Conservation (phyloP, 2,329 filamentous ascomycete genomes). For the Lachnellula subtilissima region DNA sequence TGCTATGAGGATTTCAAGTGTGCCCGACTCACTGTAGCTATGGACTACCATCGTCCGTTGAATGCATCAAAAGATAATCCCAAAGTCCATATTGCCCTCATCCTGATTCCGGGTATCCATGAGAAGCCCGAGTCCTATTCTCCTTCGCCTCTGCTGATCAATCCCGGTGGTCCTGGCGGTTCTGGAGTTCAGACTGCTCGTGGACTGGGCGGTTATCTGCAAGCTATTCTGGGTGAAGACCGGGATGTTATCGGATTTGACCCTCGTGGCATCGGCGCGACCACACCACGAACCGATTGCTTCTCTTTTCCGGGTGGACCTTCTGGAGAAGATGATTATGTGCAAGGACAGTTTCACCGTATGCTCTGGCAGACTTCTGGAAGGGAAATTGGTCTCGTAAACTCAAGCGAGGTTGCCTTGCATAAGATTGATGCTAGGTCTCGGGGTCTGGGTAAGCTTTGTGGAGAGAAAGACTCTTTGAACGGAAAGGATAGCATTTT, state of each 20-base stretch:
- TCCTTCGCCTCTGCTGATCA: constrained; percentile 39
- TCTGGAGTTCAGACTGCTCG: constrained; percentile 34
- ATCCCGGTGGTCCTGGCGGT: constrained; percentile 45
- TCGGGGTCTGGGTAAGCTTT: constrained; percentile 39
- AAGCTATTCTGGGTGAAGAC: constrained; percentile 35
- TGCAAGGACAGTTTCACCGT: constrained; percentile 34
- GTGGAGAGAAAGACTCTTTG: constrained; percentile 31
- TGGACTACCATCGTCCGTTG: constrained; percentile 42
- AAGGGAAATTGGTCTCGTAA: constrained; percentile 36
- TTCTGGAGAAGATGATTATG: constrained; percentile 35
- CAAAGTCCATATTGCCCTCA: constrained; percentile 27
- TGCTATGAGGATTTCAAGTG: constrained; percentile 38
- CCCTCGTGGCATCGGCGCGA: constrained; percentile 46
- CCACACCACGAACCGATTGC: constrained; percentile 47
- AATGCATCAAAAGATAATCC: constrained; percentile 28
- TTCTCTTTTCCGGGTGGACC: constrained; percentile 35
- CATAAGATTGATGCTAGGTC: constrained; percentile 42
- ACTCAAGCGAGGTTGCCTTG: constrained; percentile 43
- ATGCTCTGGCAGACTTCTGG: constrained; percentile 13
- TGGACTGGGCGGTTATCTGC: constrained; percentile 29
- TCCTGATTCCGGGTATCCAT: constrained; percentile 22
- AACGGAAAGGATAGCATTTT: constrained; percentile 28
- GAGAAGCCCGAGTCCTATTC: constrained; percentile 26
- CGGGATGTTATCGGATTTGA: constrained; percentile 46
- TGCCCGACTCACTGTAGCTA: constrained; percentile 42